Conservation (phyloP, 257 asterid species). For the Gynochthodes officinalis region DNA sequence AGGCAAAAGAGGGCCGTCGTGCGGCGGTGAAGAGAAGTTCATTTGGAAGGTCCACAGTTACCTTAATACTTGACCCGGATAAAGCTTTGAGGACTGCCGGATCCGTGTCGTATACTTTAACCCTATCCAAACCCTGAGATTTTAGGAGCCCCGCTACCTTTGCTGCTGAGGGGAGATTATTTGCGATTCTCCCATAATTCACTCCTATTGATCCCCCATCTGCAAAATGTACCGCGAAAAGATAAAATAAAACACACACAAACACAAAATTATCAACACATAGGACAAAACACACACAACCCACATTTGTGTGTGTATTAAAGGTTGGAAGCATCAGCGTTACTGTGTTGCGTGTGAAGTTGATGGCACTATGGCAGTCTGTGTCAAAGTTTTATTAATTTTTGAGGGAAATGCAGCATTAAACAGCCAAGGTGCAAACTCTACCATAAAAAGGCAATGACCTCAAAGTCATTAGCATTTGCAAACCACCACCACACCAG, state of each 20-base stretch:
- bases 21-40: constrained; percentile 73
- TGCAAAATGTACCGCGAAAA: constrained; percentile 10
- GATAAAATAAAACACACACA: no score
- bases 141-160: constrained; percentile 62
- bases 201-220: constrained; percentile 65
- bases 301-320: background rate
- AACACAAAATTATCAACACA: background rate
- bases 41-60: constrained; percentile 81
- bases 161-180: constrained; percentile 76
- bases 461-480: background rate
- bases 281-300: background rate
- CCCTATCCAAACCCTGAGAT: constrained; percentile 62
- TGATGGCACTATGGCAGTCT: no score
- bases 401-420: background rate
- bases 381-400: background rate
- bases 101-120: constrained; percentile 82
- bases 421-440: background rate
- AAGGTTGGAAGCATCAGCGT: background rate
- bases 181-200: constrained; percentile 80
- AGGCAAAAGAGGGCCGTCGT: constrained; percentile 59
- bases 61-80: constrained; percentile 63
- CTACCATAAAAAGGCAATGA: background rate
- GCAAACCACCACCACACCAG: no score
- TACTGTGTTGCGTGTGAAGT: no score
- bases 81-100: constrained; percentile 74